Conservation (phyloP, 495 filamentous ascomycete species). For the Neurospora pannonica region DNA sequence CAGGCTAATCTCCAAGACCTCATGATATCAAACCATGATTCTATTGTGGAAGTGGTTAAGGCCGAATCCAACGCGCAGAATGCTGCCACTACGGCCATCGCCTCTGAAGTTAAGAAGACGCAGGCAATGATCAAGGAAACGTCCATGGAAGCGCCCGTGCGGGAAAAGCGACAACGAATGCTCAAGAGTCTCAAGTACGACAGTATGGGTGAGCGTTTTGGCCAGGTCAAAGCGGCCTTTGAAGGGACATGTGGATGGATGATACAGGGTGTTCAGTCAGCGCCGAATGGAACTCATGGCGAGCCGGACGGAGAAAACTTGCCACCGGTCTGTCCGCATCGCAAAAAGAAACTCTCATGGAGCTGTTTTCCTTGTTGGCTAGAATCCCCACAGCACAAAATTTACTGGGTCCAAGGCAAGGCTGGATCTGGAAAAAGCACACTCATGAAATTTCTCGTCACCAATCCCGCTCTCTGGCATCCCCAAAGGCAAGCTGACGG, state of each 20-base stretch:
- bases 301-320: background rate
- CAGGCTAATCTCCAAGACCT: background rate
- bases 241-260: conserved; percentile 27
- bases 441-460: conserved; percentile 28
- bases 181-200: conserved; percentile 16
- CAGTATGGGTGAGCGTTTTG: conserved; percentile 13
- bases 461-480: conserved; percentile 1
- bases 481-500: background rate
- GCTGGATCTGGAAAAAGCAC: conserved; percentile 38
- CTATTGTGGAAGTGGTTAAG: background rate
- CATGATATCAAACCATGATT: background rate
- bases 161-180: conserved; percentile 4
- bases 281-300: background rate
- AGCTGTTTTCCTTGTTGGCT: conserved; percentile 27
- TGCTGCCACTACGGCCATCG: background rate
- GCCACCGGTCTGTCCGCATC: background rate
- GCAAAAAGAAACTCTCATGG: background rate
- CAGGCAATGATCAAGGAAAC: background rate
- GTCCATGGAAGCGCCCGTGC: background rate
- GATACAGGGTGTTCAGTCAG: conserved; percentile 5
- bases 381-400: conserved; percentile 2
- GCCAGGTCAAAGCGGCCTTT: conserved; percentile 11
- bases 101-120: background rate
- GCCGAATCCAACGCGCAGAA: background rate
- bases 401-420: conserved; percentile 36